Evolutionary conservation across 768 basidiomycete species (phyloP).

Genomic region (Tulasnella sp.): DNA sequence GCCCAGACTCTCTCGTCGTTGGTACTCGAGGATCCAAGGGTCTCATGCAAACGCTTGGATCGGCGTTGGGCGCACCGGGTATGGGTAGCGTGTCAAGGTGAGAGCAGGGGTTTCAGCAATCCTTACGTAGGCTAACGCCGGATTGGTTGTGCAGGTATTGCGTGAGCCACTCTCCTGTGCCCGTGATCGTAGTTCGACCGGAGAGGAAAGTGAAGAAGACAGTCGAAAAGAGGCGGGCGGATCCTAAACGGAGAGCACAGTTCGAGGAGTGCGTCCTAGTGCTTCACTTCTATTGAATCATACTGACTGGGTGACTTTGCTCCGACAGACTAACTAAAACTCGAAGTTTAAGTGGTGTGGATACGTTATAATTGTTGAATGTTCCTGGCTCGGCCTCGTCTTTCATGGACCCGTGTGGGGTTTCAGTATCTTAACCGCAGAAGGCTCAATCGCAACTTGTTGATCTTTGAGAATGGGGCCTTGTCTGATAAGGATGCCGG

Average conservation of each 20-base stretch:
- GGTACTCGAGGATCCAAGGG: conserved; percentile 74
- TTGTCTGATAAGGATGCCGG: too few species aligned
- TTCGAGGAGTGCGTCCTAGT: conserved; percentile 59
- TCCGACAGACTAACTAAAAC: too few species aligned
- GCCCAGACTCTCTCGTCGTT: conserved; percentile 88
- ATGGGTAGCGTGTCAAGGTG: conserved; percentile 63
- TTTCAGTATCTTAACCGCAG: too few species aligned
- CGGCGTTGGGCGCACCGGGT: conserved; percentile 49
- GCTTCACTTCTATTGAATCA: too few species aligned
- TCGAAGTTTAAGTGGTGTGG: too few species aligned
- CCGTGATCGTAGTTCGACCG: conserved; percentile 91
- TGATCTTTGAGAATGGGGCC: too few species aligned
- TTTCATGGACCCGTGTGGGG: too few species aligned
- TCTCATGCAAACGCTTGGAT: conserved; percentile 53
- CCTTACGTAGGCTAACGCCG: conserved; percentile 7
- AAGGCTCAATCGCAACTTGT: too few species aligned
- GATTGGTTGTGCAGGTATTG: conserved; percentile 56
- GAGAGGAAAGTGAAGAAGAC: conserved; percentile 83
- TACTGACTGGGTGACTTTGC: too few species aligned
- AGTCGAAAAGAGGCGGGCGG: conserved; percentile 76
- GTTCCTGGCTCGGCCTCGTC: too few species aligned
- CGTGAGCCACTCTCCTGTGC: conserved; percentile 88
- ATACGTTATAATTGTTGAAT: too few species aligned
- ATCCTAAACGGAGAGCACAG: conserved; percentile 83
- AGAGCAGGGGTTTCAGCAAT: conserved; percentile 21